Percentiles rank a stretch among this genome's conserved stretches.
These are phyloP conservation scores for Erysimum pusillum DNA, from an alignment of 441 rosid species.

Conservation along the genomic window DNA sequence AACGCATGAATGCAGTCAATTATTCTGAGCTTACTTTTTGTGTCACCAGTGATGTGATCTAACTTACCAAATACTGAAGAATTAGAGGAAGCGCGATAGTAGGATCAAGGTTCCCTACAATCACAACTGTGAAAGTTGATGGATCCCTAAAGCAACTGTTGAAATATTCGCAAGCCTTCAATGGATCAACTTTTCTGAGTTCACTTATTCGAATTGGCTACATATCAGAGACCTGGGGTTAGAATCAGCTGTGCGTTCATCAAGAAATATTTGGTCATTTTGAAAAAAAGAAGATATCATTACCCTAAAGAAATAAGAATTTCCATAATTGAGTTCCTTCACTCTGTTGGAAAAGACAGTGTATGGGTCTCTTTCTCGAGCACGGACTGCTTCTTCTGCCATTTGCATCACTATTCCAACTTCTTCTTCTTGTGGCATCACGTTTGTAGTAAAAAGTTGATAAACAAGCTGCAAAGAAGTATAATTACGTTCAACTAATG, in stretches of 20 bases:
- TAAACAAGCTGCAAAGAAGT: conserved; percentile 75
- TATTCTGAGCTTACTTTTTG: conserved; percentile 13
- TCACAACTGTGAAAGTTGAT: conserved; percentile 87
- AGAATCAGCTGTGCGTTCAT: conserved; percentile 33
- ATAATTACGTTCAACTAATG: conserved; percentile 13
- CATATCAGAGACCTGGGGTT: conserved; percentile 42
- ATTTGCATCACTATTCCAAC: conserved; percentile 95
- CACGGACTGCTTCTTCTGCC: conserved; percentile 95
- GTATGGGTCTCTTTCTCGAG: conserved; percentile 96
- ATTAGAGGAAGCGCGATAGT: conserved; percentile 76
- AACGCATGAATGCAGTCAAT: conserved; percentile 35
- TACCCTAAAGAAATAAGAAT: conserved; percentile 92
- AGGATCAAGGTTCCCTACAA: conserved; percentile 91
- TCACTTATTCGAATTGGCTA: conserved; percentile 88
- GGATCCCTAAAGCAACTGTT: conserved; percentile 91
- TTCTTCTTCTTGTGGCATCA: conserved; percentile 92
- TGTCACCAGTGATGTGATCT: conserved; percentile 30
- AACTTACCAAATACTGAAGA: conserved; percentile 86
- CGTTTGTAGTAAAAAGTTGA: conserved; percentile 80
- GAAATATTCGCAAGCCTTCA: conserved; percentile 91
- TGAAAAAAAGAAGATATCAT: conserved; percentile 37
- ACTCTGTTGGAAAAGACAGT: conserved; percentile 90
- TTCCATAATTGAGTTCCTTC: conserved; percentile 93
- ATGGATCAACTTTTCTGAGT: conserved; percentile 82
- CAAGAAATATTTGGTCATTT: conserved; percentile 27